Evolutionary conservation across 192 early-diverging fungal genomes (phyloP).

Genomic region (Spizellomyces punctatus): DNA sequence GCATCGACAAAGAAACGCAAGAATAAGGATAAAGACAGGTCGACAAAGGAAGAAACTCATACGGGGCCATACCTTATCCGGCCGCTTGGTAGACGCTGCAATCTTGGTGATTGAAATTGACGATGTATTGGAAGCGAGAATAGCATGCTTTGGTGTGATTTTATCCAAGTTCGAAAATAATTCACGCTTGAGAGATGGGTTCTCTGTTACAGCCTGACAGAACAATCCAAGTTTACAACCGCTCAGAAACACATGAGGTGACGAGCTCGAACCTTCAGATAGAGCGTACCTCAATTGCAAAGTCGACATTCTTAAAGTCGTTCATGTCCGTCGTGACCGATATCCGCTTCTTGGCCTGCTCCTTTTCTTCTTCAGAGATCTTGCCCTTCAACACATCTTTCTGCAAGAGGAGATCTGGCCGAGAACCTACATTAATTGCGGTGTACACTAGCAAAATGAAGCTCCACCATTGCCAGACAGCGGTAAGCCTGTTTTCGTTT

Average conservation of each 20-base stretch:
- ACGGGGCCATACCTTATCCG: constrained; percentile 54
- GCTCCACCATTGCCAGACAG: no score
- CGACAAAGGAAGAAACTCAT: constrained; percentile 4
- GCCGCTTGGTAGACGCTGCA: constrained; percentile 81
- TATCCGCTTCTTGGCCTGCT: constrained; percentile 65
- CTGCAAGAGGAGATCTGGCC: constrained; percentile 73
- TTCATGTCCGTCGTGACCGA: constrained; percentile 59
- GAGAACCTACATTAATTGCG: background rate
- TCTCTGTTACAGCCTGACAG: constrained; percentile 81
- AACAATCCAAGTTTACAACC: constrained; percentile 8
- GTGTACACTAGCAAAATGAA: no score
- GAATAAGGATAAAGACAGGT: constrained; percentile 5
- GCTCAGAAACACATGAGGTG: background rate
- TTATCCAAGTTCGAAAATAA: constrained; percentile 79
- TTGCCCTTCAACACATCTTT: constrained; percentile 91
- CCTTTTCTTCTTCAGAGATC: constrained; percentile 76
- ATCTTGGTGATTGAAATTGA: constrained; percentile 97
- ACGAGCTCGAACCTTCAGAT: no score
- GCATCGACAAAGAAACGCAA: background rate
- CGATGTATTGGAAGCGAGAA: constrained; percentile 96
- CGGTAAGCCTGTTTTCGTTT: no score
- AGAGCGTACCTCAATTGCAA: constrained; percentile 77
- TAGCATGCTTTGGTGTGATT: constrained; percentile 66
- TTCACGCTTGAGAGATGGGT: constrained; percentile 77
- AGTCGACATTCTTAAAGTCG: constrained; percentile 70